Evolutionary conservation across 179 eudicot genomes (phyloP).

Genomic region (Heliamphora pulchella): DNA sequence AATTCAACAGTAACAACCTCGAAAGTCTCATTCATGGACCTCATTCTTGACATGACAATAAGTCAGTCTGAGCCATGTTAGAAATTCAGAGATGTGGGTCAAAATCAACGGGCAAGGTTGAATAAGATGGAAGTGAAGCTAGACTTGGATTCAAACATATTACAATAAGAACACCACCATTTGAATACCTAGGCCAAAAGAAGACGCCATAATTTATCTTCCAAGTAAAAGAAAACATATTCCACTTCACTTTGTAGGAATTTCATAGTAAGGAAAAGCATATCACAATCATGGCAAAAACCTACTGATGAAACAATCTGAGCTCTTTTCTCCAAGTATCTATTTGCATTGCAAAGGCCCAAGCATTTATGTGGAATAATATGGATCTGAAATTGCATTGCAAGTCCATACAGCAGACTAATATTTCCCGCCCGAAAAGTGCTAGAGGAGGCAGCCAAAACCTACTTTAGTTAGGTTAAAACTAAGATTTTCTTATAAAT

Average conservation of each 20-base stretch:
- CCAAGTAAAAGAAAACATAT: background rate
- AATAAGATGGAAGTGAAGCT: background rate
- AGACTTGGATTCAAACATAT: background rate
- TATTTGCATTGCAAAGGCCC: background rate
- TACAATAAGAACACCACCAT: background rate
- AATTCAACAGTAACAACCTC: background rate
- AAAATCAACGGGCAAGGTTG: background rate
- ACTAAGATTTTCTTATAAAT: no score
- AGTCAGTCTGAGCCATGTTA: background rate
- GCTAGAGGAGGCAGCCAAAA: background rate
- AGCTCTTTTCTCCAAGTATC: background rate
- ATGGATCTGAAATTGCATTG: background rate
- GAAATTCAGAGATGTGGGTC: background rate
- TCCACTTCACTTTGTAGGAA: background rate
- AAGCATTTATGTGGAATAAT: background rate
- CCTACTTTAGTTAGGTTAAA: no score
- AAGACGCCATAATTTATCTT: no score
- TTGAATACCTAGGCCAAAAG: background rate
- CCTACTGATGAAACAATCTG: background rate
- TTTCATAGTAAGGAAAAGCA: background rate
- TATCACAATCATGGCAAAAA: background rate
- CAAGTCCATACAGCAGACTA: background rate
- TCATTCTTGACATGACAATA: background rate
- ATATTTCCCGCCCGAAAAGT: background rate
- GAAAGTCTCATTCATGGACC: background rate